Percentiles rank a stretch among this genome's conserved stretches.
Conservation (phyloP, 306 rosid genomes). For the Lupinus albus region DNA sequence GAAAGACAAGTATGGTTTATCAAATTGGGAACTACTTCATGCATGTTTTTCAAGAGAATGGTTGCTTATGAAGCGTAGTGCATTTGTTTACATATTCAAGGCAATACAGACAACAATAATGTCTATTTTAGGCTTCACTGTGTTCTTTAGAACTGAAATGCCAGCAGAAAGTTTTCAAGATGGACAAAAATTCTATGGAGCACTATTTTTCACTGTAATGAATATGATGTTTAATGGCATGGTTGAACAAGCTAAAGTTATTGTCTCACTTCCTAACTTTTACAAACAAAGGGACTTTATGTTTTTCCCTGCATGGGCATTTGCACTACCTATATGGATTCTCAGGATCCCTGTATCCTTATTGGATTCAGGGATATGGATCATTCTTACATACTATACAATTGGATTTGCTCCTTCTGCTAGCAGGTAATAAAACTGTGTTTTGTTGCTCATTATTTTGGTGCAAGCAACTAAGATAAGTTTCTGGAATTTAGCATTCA, state of each 20-base stretch:
- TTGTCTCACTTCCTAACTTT: conserved; percentile 66
- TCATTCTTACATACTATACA: conserved; percentile 67
- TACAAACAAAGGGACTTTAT: conserved; percentile 71
- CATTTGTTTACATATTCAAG: conserved; percentile 62
- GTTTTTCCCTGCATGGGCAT: conserved; percentile 83
- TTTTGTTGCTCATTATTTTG: too few species aligned
- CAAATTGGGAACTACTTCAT: conserved; percentile 67
- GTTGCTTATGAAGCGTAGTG: conserved; percentile 63
- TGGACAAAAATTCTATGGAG: conserved; percentile 65
- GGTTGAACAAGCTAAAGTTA: conserved; percentile 61
- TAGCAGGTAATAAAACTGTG: conserved; percentile 58
- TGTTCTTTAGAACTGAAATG: conserved; percentile 76
- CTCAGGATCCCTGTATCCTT: conserved; percentile 70
- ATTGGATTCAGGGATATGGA: conserved; percentile 66
- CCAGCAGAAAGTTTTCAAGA: conserved; percentile 49
- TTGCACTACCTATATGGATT: conserved; percentile 68
- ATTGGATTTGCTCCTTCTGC: conserved; percentile 80
- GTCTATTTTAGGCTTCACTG: conserved; percentile 55
- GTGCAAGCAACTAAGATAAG: too few species aligned
- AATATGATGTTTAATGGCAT: conserved; percentile 77
- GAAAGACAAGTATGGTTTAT: conserved; percentile 62
- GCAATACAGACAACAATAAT: conserved; percentile 58
- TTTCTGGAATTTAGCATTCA: too few species aligned
- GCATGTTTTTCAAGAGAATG: conserved; percentile 76
- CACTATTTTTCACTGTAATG: conserved; percentile 57